Base-by-base conservation (phyloP, 805 yeast genomes). In the Isabelozyma rhagii region DNA sequence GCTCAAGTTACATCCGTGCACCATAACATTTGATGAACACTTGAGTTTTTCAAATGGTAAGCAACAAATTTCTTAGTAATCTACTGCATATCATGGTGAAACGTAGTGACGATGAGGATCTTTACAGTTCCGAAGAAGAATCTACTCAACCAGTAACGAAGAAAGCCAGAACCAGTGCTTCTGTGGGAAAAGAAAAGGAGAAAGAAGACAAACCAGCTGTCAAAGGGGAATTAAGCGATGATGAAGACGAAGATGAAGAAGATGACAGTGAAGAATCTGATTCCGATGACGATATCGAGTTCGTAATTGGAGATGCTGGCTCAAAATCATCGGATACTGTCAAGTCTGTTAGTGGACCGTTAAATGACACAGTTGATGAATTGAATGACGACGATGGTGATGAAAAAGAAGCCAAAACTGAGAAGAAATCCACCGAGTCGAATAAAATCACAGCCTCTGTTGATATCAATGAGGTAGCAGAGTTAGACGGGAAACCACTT, bases 401-500 rank as follows among this genome's bases (percentile, higher is more conserved):
- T 1, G 52, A 59, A 18, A 56, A 49, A 48, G 66, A 47, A 49
- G 60, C 50, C 52, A 55, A 66, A 41, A 62, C 48, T 34, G 53
- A 53, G 38, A 65, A 6, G 9, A 48, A 60, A 17, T 67, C 78
- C 38, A 63, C 81, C 8, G 60, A 72, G 55, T 42, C 63, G 55
- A 47, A 69, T 52, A 71, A 56, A 29, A 65, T 58, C 45, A 75
- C 74, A 6, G 76, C 81, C 0, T 61, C 87, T 13, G 57, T 73
- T 15, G 91, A 89, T 57, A 77, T 90, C n/a, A 82, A 87, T 58
- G 80, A 80, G 41, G 83, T 87, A 15, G 96, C 90, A 1, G 83
- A 79, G 52, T 78, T 78, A 51, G 87, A 91, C 46, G 97, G 96
- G 3, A 78, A 82, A 57, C 96, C 96, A 4, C 74, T 94, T 45